These are phyloP conservation scores for Clitopilus passeckerianus DNA, from an alignment of 768 basidiomycete species.

Conservation along the genomic window DNA sequence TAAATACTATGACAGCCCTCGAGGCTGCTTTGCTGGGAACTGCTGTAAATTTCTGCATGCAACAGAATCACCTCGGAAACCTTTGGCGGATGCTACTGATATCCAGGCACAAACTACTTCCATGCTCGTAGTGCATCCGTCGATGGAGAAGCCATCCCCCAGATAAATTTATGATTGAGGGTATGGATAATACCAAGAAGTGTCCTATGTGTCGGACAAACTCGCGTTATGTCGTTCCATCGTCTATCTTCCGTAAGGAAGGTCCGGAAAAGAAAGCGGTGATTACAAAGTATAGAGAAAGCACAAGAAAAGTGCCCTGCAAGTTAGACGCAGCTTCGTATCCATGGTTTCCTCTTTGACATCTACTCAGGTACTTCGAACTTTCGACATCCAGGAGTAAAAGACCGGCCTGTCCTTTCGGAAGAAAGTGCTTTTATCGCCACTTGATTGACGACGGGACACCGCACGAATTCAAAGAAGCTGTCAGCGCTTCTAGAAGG, in stretches of 20 bases:
- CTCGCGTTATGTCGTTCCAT: slow-evolving; percentile 70
- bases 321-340: slow-evolving; percentile 31
- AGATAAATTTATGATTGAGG: slow-evolving; percentile 37
- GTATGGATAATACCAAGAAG: slow-evolving; percentile 60
- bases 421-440: slow-evolving; percentile 77
- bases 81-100: not conserved
- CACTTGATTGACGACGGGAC: slow-evolving; percentile 68
- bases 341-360: not conserved
- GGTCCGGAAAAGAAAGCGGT: slow-evolving; percentile 48
- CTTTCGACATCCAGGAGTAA: slow-evolving; percentile 34
- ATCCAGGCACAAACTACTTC: not conserved
- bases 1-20: slow-evolving; percentile 55
- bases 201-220: slow-evolving; percentile 74
- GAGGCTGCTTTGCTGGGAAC: slow-evolving; percentile 68
- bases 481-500: slow-evolving; percentile 48
- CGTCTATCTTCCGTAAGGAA: slow-evolving; percentile 59
- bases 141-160: slow-evolving; percentile 72
- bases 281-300: slow-evolving; percentile 60
- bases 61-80: slow-evolving; percentile 9
- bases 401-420: slow-evolving; percentile 69
- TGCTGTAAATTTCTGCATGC: slow-evolving; percentile 76
- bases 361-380: slow-evolving; percentile 52
- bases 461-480: slow-evolving; percentile 47
- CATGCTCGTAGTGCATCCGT: slow-evolving; percentile 58
- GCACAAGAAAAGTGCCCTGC: slow-evolving; percentile 70